Base-by-base conservation (phyloP, 345 rosid genomes). In the Mercurialis annua region DNA sequence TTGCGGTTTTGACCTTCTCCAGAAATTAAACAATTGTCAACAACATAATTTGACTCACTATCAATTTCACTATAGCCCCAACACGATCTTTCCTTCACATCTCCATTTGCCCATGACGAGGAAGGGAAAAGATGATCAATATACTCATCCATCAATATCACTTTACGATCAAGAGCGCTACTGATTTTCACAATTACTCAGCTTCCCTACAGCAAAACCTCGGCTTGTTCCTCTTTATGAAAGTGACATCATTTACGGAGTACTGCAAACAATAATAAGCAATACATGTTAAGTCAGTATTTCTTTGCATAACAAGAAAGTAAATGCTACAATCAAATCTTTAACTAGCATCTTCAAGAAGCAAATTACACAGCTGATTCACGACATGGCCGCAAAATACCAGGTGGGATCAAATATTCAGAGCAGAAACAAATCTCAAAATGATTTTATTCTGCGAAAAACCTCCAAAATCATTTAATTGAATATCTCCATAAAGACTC, bases 81-180 rank as follows among this genome's bases (percentile, higher is more conserved):
- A 57, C 74, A 67, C 24, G 77, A 70, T 48, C 48, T 67, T 63
- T 73, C 78, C 40, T 67, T 76, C 7, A 59, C 62, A 75, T 78
- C 74, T 46, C 50, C 69, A 70, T 71, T 73, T 1, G 60, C 42
- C 80, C 69, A 65, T 24, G 77, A 70, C 10, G 80, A 73, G 47
- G 79, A 68, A 53, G 75, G 75, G 48, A 76, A 62, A 29, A 63
- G 57, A 33, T 51, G 81, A 61, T 76, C 77, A 24, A 78, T 64
- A 61, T 71, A 80, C 46, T 76, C 81, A 68, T 80, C 87, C 87
- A 83, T 83, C 17, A 59, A 40, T 23, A 44, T 33, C 50, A n/a
- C n/a, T n/a, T n/a, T 16, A 18, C 57, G 31, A 27, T 6, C 16
- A 30, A 36, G 5, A 23, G 18, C 9, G 14, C 16, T 9, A 34